Percentiles rank a stretch among this genome's conserved stretches.
Evolutionary conservation across 2,329 filamentous ascomycete species (phyloP).

Genomic region (Diaporthe australafricana): DNA sequence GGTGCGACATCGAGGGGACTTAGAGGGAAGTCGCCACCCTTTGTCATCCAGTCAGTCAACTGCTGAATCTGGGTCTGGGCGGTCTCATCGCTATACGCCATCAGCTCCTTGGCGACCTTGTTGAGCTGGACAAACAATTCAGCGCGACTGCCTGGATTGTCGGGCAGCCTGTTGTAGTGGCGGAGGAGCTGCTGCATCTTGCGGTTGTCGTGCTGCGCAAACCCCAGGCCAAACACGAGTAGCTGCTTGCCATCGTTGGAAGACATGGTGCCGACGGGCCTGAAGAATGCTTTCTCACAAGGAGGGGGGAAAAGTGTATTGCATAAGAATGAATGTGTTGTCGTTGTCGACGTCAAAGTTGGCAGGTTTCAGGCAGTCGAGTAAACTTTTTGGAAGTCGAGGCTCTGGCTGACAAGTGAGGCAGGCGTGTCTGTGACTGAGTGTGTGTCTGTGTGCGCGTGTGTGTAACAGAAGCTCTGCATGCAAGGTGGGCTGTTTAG

Average conservation of each 20-base stretch:
- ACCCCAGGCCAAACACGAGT: slow-evolving; percentile 35
- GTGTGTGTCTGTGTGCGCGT: neutral
- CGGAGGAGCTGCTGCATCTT: slow-evolving; percentile 36
- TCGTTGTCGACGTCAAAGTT: neutral
- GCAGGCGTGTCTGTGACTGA: neutral
- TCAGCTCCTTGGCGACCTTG: slow-evolving; percentile 30
- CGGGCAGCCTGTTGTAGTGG: slow-evolving; percentile 31
- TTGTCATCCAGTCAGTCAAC: slow-evolving; percentile 34
- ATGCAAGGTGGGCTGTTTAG: slow-evolving; percentile 20
- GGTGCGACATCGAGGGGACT: neutral
- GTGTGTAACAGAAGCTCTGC: neutral
- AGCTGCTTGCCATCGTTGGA: slow-evolving; percentile 35
- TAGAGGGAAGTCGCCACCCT: slow-evolving; percentile 28
- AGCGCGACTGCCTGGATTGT: slow-evolving; percentile 27
- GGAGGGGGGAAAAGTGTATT: too few species aligned
- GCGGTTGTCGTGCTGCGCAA: slow-evolving; percentile 35
- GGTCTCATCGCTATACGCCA: neutral
- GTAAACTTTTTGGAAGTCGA: neutral
- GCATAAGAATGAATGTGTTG: too few species aligned
- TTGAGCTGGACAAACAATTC: slow-evolving; percentile 34
- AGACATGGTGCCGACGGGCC: neutral
- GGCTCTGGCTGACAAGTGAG: neutral
- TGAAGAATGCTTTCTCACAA: neutral
- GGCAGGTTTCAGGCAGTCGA: neutral
- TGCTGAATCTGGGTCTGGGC: slow-evolving; percentile 12